These are phyloP conservation scores for Globisporangium uncinulatum DNA, from an alignment of 352 stramenopile species.

Conservation along the genomic window DNA sequence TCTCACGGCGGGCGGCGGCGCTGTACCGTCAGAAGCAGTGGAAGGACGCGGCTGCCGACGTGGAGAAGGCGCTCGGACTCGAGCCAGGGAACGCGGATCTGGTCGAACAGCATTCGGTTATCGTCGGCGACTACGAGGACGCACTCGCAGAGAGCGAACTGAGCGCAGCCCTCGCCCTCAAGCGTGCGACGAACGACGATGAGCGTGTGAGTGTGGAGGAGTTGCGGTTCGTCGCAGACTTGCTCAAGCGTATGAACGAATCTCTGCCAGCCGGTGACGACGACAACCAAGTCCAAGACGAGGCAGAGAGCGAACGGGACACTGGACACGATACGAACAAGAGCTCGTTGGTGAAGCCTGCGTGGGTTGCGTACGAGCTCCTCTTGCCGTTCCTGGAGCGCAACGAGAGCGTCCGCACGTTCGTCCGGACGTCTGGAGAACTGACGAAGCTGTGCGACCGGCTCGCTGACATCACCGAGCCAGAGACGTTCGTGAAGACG, in stretches of 20 bases:
- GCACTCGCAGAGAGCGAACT: slow-evolving; percentile 29
- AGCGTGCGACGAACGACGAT: not conserved
- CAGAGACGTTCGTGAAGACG: not conserved
- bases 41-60: slow-evolving; percentile 43
- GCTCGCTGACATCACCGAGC: slow-evolving; percentile 15
- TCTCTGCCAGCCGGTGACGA: not conserved
- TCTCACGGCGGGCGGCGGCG: slow-evolving; percentile 52
- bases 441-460: slow-evolving; percentile 41
- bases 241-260: slow-evolving; percentile 45
- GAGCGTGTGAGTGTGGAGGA: slow-evolving; percentile 23
- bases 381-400: slow-evolving; percentile 45
- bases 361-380: slow-evolving; percentile 44
- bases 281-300: slow-evolving; percentile 6
- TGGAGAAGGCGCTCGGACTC: slow-evolving; percentile 38
- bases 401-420: slow-evolving; percentile 32
- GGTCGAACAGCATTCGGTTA: slow-evolving; percentile 61
- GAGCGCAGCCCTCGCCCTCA: slow-evolving; percentile 3
- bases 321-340: not conserved
- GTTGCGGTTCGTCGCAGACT: slow-evolving; percentile 35
- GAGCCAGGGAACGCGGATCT: slow-evolving; percentile 55
- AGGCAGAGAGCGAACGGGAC: slow-evolving; percentile 1
- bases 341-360: slow-evolving; percentile 1
- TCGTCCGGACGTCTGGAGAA: slow-evolving; percentile 54
- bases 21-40: slow-evolving; percentile 45
- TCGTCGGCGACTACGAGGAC: slow-evolving; percentile 73